Evolutionary conservation across 768 basidiomycete genomes (phyloP), one percentile per base, ranked within the genome.

Genomic region (Agrocybe praecox): DNA sequence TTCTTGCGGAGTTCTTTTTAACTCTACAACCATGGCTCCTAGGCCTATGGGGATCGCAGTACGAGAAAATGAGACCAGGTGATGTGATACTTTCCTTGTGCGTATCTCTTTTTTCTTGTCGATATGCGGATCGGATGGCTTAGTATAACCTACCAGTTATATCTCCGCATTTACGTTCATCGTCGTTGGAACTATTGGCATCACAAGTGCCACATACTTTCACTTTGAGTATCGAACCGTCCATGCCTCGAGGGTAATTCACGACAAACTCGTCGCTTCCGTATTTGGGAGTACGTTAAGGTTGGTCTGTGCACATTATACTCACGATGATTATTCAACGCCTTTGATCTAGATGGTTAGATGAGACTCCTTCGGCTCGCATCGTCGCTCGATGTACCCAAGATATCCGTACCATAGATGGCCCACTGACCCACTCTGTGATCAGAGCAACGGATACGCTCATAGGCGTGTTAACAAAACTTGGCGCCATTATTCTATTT

Each of bases 381-480:
- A 81, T 91, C 49, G 82, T 89, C 42, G 74, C 85, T 24, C 78
- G 88, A 49, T 84, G 83, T 66, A 89, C 88, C 1, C 82, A 86
- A 52, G 88, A 90, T 64, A 86, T 89, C 19, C 73, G 81, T 44
- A 65, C 71, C 56, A 76, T 92, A 36, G 90, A 93, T 65, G 66
- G 71, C 2, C 58, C 67, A 0, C 62, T 80, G 17, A 53, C 72
- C 1, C 62, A 64, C 43, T 64, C 59, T 18, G 61, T 79, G 6
- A 64, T 54, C 55, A 59, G 49, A 42, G 62, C 78, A 1, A 50
- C 63, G 10, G 70, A 71, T 55, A 55, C 75, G 34, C 56, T 70
- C 1, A 58, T 74, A 9, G 57, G 68, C 3, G 72, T 82, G 72
- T 2, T 79, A n/a, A 68, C 74, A 47, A 78, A 77, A 54, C 72